Evolutionary conservation across 495 filamentous ascomycete genomes (phyloP).

Genomic region (Xylaria scruposa): DNA sequence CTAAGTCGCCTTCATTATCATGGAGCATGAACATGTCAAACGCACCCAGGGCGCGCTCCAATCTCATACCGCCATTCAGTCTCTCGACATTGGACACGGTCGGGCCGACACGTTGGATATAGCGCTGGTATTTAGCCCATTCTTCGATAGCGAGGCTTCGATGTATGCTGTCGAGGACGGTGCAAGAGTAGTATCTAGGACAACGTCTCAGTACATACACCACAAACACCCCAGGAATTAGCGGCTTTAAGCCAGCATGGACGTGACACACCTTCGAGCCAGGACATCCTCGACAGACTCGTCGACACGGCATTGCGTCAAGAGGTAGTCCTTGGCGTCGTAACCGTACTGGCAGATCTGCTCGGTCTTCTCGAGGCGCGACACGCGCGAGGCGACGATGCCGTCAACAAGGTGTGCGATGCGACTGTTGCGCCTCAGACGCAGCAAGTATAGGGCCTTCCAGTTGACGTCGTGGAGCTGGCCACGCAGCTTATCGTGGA

Average conservation of each 20-base stretch:
- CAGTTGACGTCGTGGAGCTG: slow-evolving; percentile 70
- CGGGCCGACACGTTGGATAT: slow-evolving; percentile 49
- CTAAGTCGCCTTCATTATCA: slow-evolving; percentile 70
- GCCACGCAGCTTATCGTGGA: slow-evolving; percentile 60
- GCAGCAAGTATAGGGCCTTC: slow-evolving; percentile 72
- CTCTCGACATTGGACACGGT: slow-evolving; percentile 34
- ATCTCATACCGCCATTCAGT: slow-evolving; percentile 48
- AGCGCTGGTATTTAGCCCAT: slow-evolving; percentile 65
- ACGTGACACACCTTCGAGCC: slow-evolving; percentile 70
- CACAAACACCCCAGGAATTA: not conserved
- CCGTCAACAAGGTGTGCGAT: slow-evolving; percentile 68
- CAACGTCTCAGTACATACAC: slow-evolving; percentile 22
- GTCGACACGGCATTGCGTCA: slow-evolving; percentile 65
- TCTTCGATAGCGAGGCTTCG: slow-evolving; percentile 76
- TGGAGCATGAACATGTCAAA: slow-evolving; percentile 89
- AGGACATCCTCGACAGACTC: slow-evolving; percentile 75
- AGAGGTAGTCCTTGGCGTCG: slow-evolving; percentile 85
- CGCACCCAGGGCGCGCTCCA: slow-evolving; percentile 77
- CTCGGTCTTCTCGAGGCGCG: slow-evolving; percentile 72
- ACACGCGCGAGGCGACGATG: slow-evolving; percentile 70
- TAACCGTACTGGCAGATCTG: slow-evolving; percentile 75
- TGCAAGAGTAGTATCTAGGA: slow-evolving; percentile 73
- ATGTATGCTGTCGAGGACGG: slow-evolving; percentile 79
- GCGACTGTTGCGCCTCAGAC: slow-evolving; percentile 59
- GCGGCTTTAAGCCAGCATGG: not conserved